These are phyloP conservation scores for Pseudogymnoascus pannorum DNA, from an alignment of 2,329 filamentous ascomycete species.

Conservation along the genomic window DNA sequence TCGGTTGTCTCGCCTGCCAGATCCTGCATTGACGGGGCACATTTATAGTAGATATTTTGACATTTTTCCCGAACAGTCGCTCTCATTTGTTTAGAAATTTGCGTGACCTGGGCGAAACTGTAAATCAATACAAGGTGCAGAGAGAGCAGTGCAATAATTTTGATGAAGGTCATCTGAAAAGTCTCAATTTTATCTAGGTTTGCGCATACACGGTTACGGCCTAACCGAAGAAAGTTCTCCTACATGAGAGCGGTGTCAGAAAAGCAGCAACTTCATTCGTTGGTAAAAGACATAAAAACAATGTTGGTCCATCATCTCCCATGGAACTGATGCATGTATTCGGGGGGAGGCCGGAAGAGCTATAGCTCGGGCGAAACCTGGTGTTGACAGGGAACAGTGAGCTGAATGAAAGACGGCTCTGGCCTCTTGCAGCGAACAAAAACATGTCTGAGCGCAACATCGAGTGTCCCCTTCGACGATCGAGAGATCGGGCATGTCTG, in stretches of 20 bases:
- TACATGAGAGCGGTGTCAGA: neutral
- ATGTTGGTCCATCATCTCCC: neutral
- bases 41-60: neutral
- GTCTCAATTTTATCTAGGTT: slow-evolving; percentile 3
- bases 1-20: slow-evolving; percentile 3
- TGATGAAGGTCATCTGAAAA: neutral
- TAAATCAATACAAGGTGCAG: neutral
- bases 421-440: neutral
- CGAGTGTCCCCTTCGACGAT: neutral
- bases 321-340: neutral
- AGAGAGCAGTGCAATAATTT: too few relatives aligned
- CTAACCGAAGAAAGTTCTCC: neutral
- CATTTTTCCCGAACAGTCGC: neutral
- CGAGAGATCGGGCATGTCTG: neutral
- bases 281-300: neutral
- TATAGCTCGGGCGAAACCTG: neutral
- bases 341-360: neutral
- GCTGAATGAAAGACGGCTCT: neutral
- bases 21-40: neutral
- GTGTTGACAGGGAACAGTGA: neutral
- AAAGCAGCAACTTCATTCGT: neutral
- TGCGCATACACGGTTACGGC: neutral
- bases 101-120: neutral
- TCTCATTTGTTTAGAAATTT: neutral
- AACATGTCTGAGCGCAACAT: neutral